Percentiles rank a stretch among this genome's conserved stretches.
Evolutionary conservation across 169 alveolate genomes (phyloP).

Genomic region (Cyclospora cayetanensis): DNA sequence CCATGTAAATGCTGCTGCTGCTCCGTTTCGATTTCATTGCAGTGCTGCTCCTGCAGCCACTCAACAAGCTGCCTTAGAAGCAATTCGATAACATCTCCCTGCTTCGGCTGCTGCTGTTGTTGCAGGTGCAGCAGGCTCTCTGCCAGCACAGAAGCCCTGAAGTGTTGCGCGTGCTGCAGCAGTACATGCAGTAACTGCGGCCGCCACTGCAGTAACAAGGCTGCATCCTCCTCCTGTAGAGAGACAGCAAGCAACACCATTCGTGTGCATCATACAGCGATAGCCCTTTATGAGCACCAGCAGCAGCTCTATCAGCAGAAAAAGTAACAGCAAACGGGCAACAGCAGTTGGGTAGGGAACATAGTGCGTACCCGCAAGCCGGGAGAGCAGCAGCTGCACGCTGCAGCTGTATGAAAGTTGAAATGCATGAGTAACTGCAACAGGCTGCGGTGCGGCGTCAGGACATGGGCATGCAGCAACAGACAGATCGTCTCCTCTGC

Average conservation of each 20-base stretch:
- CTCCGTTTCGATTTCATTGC: background rate
- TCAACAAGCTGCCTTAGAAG: background rate
- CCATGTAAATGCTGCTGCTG: background rate
- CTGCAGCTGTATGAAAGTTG: background rate
- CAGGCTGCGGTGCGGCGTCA: background rate
- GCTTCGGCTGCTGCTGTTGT: background rate
- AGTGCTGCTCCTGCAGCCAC: background rate
- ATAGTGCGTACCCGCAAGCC: background rate
- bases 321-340: background rate
- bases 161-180: conserved; percentile 41
- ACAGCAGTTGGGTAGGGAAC: no score
- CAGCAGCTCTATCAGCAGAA: background rate
- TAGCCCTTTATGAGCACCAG: no score
- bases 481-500: background rate
- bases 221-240: background rate
- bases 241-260: no score
- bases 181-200: conserved; percentile 18
- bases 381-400: background rate
- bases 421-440: background rate
- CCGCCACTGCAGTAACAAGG: background rate
- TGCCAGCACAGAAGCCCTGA: background rate
- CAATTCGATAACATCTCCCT: background rate
- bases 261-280: no score
- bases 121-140: background rate
- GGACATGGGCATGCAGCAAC: background rate